Base-by-base conservation (phyloP, 805 yeast genomes). In the Saccharomycopsis oosterbeekiorum region DNA sequence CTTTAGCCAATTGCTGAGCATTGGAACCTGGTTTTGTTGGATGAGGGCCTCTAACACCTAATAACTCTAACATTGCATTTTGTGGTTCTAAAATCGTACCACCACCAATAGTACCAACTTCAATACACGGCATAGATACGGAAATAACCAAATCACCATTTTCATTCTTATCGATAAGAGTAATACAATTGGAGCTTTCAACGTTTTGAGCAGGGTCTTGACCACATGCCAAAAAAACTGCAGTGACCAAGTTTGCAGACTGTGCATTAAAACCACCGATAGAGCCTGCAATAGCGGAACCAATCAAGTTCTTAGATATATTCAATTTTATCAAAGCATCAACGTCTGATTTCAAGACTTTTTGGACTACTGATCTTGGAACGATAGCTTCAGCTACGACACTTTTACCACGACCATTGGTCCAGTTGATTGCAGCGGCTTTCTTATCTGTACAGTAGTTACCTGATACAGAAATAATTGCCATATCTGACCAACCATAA, bases 201-300 rank as follows among this genome's bases (percentile, higher is more conserved):
- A 94, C 97, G 70, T 94, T 94, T 77, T 94, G 99, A 1, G 99
- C 99, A n/a, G 99, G 99, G 75, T 94, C 99, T 78, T 94, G 99
- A 62, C 99, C 99, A 62, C 96, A 83, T 4, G 99, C 99, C 66
- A 94, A 76, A 73, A 76, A 94, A 29, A 94, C 86, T 11, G 99
- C 98, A 41, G 99, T 96, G 41, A 94, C 93, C 67, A 94, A 76
- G 73, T 94, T 94, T 56, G 99, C 96, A 59, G 99, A 98, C 68
- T 94, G 99, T 0, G 99, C 99, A 71, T 94, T 94, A 76, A 89
- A 92, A 1, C 99, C 99, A 71, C 99, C 99, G 67, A 94, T 82
- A 19, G 96, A 84, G 47, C 99, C 99, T 29, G 99, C 98, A 94
- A 94, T 88, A 6, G 98, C 98, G 43, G 97, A 88, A 59, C 99